phyloP scores from a whole-genome alignment of 2,329 filamentous ascomycete species.

The Dothiorella sarmentorum region DNA sequence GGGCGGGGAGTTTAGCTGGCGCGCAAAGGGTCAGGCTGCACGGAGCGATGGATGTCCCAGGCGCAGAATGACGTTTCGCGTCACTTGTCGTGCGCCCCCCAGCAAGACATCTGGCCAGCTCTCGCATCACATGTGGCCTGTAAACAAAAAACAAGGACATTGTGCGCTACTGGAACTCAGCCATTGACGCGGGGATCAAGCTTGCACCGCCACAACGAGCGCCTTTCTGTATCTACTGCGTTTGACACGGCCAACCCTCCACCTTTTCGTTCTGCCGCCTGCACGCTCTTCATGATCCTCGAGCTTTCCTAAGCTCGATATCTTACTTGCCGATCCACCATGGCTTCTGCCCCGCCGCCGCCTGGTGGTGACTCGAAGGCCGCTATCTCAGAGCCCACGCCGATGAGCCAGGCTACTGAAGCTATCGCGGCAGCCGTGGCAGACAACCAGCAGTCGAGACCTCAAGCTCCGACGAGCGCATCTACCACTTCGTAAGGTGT shows the following conservation, averaged over 20 bases:
- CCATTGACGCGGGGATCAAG: conserved; percentile 9
- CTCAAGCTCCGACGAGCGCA: neutral
- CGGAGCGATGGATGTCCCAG: neutral
- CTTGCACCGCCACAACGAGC: conserved; percentile 7
- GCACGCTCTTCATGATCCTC: neutral
- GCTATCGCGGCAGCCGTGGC: conserved; percentile 14
- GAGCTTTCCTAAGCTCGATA: neutral
- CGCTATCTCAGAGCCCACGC: conserved; percentile 5
- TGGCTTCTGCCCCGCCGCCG: conserved; percentile 14
- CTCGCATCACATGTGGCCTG: neutral
- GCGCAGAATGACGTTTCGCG: conserved; percentile 1
- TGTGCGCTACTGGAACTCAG: neutral
- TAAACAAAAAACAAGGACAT: neutral
- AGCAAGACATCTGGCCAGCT: neutral
- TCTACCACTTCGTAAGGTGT: neutral
- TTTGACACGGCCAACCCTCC: neutral
- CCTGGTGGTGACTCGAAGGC: conserved; percentile 4
- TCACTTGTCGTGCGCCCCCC: neutral
- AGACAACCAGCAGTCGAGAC: neutral
- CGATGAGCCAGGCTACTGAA: conserved; percentile 11
- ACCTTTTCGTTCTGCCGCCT: neutral
- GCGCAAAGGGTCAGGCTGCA: neutral
- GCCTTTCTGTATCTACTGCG: neutral
- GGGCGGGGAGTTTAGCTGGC: neutral
- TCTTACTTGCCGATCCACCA: neutral